Conservation (phyloP, 805 yeast genomes). For the Cyberlindnera galapagoensis region DNA sequence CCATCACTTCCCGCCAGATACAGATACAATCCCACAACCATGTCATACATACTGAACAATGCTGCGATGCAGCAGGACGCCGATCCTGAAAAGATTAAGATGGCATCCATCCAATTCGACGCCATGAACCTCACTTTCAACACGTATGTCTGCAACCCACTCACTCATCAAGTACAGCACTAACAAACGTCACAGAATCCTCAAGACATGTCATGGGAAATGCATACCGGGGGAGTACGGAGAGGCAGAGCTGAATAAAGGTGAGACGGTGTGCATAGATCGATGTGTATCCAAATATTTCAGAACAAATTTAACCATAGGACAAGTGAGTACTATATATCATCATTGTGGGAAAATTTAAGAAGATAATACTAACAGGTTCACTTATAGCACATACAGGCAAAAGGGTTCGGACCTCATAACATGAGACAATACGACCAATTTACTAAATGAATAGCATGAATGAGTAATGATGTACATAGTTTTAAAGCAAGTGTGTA, state of each 20-base stretch:
- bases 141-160: slow-evolving; percentile 23
- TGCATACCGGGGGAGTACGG: slow-evolving; percentile 85
- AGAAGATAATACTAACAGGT: slow-evolving; percentile 9
- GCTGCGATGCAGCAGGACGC: slow-evolving; percentile 43
- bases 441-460: slow-evolving; percentile 10
- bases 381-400: slow-evolving; percentile 16
- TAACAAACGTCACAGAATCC: slow-evolving; percentile 31
- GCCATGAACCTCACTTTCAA: slow-evolving; percentile 55
- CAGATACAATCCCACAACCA: slow-evolving; percentile 17
- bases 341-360: neutral
- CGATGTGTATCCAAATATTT: slow-evolving; percentile 84
- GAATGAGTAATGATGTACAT: too few relatives aligned
- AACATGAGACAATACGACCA: slow-evolving; percentile 16
- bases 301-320: slow-evolving; percentile 59
- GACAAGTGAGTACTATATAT: slow-evolving; percentile 31
- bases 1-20: neutral
- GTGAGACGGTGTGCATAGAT: slow-evolving; percentile 77
- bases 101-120: slow-evolving; percentile 63
- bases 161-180: neutral
- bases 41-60: slow-evolving; percentile 56
- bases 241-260: slow-evolving; percentile 79
- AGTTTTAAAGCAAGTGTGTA: too few relatives aligned
- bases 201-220: slow-evolving; percentile 59
- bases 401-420: slow-evolving; percentile 19
- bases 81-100: slow-evolving; percentile 50